These are phyloP conservation scores for Ganoderma sinense DNA, from an alignment of 1,284 basidiomycete species.

Conservation along the genomic window DNA sequence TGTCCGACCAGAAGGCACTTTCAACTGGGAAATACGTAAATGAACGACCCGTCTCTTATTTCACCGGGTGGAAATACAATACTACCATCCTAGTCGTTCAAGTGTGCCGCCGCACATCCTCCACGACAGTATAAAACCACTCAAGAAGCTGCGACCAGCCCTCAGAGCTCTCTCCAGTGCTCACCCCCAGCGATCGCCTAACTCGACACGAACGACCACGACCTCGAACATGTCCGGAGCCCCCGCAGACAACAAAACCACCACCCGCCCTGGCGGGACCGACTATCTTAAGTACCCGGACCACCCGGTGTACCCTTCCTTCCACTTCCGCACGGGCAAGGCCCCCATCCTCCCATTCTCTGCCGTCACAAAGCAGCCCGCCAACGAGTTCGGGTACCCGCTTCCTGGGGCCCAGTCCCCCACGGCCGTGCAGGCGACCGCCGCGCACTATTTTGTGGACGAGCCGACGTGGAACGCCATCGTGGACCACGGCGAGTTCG, in stretches of 20 bases:
- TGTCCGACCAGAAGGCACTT: not conserved
- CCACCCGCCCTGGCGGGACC: not conserved
- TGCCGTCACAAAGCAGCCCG: not conserved
- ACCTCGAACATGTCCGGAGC: not conserved
- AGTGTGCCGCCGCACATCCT: not conserved
- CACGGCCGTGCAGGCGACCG: not conserved
- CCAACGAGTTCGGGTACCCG: not conserved
- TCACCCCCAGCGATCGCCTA: not conserved
- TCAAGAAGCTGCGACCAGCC: not conserved
- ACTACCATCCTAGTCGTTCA: not conserved
- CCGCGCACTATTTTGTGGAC: slow-evolving; percentile 21
- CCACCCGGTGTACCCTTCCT: slow-evolving; percentile 1
- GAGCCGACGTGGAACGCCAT: slow-evolving; percentile 19
- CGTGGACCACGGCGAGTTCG: slow-evolving; percentile 23
- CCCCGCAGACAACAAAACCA: not conserved
- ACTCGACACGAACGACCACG: not conserved
- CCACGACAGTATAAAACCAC: not conserved
- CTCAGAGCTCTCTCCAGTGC: not conserved
- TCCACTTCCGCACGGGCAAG: slow-evolving; percentile 1
- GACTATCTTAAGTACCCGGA: not conserved
- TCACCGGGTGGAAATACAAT: not conserved
- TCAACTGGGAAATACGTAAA: not conserved
- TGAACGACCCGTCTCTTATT: not conserved
- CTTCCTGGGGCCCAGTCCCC: not conserved
- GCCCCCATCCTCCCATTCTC: not conserved